Percentiles rank a stretch among this genome's conserved stretches.
Conservation (phyloP, 75 land plant species). For the Chamaecyparis obtusa region DNA sequence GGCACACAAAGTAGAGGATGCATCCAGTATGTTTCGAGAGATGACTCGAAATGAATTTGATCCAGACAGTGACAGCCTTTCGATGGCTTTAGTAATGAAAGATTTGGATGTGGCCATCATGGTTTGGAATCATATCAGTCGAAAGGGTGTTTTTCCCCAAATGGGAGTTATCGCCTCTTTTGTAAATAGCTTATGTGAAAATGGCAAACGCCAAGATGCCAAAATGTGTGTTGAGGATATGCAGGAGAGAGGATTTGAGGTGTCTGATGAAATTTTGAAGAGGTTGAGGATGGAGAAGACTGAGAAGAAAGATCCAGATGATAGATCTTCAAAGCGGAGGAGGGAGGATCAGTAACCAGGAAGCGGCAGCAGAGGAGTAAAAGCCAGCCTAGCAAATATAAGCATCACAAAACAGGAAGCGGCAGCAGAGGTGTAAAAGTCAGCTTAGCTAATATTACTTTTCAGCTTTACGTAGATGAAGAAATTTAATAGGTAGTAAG, state of each 20-base stretch:
- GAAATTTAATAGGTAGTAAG: background rate
- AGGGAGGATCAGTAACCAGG: background rate
- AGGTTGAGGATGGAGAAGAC: conserved; percentile 25
- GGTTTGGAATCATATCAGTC: conserved; percentile 35
- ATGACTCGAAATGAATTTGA: conserved; percentile 52
- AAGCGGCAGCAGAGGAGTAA: background rate
- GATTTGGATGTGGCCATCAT: conserved; percentile 27
- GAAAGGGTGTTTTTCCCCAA: conserved; percentile 15
- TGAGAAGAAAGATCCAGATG: background rate
- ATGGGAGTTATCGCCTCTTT: conserved; percentile 30
- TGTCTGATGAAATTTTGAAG: conserved; percentile 28
- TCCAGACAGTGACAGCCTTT: conserved; percentile 27
- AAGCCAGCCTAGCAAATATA: background rate
- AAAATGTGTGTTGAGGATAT: conserved; percentile 45
- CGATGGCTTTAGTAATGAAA: conserved; percentile 10
- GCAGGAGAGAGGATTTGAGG: conserved; percentile 33
- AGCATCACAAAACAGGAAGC: background rate
- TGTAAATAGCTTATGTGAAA: conserved; percentile 29
- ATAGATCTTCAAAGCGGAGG: background rate
- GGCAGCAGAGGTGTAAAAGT: background rate
- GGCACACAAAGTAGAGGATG: conserved; percentile 25
- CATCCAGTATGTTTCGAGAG: conserved; percentile 33
- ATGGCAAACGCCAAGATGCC: conserved; percentile 36
- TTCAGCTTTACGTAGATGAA: background rate
- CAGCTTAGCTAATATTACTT: background rate